Evolutionary conservation across 441 rosid species (phyloP).

Genomic region (Adansonia rubrostipa): DNA sequence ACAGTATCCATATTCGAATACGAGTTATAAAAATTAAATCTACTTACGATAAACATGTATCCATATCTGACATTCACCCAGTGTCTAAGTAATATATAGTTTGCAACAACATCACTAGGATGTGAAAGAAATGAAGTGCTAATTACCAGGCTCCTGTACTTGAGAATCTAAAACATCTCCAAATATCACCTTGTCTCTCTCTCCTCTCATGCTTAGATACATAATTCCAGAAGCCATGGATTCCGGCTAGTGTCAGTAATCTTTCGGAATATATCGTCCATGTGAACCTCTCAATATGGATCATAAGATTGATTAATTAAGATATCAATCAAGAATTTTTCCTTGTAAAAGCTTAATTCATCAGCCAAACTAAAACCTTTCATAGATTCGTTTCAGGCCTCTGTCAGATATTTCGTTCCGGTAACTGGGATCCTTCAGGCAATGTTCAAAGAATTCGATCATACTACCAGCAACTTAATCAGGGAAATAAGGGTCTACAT

Average conservation of each 20-base stretch:
- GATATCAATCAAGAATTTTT: neutral
- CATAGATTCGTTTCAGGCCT: conserved; percentile 64
- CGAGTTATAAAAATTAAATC: too few relatives aligned
- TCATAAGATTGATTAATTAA: conserved; percentile 9
- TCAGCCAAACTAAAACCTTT: conserved; percentile 45
- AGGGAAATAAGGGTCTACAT: conserved; percentile 70
- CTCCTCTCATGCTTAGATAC: conserved; percentile 66
- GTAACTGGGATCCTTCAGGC: conserved; percentile 48
- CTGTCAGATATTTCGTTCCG: conserved; percentile 61
- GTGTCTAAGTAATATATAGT: neutral
- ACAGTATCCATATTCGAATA: too few relatives aligned
- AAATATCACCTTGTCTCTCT: conserved; percentile 54
- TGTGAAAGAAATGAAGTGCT: too few relatives aligned
- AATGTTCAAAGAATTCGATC: conserved; percentile 51
- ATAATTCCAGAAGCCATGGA: conserved; percentile 63
- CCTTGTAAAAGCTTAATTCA: neutral
- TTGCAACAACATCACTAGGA: too few relatives aligned
- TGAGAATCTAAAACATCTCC: conserved; percentile 66
- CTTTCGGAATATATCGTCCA: conserved; percentile 69
- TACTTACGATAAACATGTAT: too few relatives aligned
- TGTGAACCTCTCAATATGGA: conserved; percentile 44
- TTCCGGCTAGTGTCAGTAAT: conserved; percentile 56
- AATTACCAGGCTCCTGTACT: conserved; percentile 52
- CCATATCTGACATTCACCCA: neutral
- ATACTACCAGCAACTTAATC: conserved; percentile 49